phyloP scores from a whole-genome alignment of 2,329 filamentous ascomycete genomes.

The Zymoseptoria pseudotritici region DNA sequence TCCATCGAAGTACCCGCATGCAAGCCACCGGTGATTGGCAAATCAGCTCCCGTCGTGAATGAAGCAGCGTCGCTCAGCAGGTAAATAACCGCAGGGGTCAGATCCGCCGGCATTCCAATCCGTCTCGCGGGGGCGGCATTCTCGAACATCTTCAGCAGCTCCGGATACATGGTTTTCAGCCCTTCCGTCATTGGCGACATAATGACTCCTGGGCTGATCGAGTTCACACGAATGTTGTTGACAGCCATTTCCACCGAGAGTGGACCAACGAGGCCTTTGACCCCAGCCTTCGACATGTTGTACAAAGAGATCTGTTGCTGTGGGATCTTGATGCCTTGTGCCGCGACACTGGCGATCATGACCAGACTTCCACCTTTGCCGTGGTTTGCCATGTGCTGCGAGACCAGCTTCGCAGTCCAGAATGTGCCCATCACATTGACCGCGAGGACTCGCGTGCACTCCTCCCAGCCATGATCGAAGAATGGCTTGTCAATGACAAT shows the following conservation, averaged over 20 bases:
- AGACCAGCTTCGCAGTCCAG: constrained; percentile 23
- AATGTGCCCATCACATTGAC: constrained; percentile 30
- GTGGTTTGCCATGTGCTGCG: constrained; percentile 24
- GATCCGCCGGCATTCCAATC: constrained; percentile 4
- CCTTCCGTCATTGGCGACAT: constrained; percentile 21
- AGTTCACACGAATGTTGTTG: constrained; percentile 29
- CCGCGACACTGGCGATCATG: constrained; percentile 24
- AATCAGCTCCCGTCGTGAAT: constrained; percentile 11
- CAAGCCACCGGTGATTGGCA: constrained; percentile 10
- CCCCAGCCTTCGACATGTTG: constrained; percentile 22
- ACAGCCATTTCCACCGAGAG: constrained; percentile 14
- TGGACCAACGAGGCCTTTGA: constrained; percentile 21
- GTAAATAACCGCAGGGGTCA: constrained; percentile 9
- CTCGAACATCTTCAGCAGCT: constrained; percentile 9
- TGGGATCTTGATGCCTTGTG: constrained; percentile 19
- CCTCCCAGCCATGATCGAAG: constrained; percentile 15
- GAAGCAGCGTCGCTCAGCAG: constrained; percentile 9
- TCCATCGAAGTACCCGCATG: constrained; percentile 9
- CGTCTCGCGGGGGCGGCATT: constrained; percentile 4
- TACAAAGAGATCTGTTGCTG: constrained; percentile 24
- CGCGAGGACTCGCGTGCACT: constrained; percentile 24
- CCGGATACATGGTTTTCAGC: constrained; percentile 5
- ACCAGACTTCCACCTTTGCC: constrained; percentile 29
- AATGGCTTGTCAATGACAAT: constrained; percentile 14
- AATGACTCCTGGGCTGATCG: constrained; percentile 25